Conservation (phyloP, 75 land plant genomes). For the Picea sitchensis region DNA sequence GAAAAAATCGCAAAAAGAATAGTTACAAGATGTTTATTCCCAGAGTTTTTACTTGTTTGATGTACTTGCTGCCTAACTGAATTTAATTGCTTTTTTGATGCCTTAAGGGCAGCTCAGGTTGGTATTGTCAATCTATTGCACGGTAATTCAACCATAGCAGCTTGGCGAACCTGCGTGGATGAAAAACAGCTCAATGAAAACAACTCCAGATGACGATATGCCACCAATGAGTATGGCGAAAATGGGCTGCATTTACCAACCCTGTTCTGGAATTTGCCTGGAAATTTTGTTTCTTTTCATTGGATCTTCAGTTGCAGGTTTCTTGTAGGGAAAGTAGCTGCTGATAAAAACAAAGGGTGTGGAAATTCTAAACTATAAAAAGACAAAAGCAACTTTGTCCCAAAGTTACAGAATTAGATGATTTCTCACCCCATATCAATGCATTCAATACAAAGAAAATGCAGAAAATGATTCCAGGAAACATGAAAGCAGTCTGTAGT, state of each 20-base stretch:
- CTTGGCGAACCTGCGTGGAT: slow-evolving; percentile 16
- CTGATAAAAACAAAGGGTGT: slow-evolving; percentile 82
- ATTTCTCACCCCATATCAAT: slow-evolving; percentile 69
- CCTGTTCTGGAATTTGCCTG: slow-evolving; percentile 82
- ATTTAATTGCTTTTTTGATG: no score
- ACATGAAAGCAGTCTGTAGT: slow-evolving; percentile 66
- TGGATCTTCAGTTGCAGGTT: slow-evolving; percentile 78
- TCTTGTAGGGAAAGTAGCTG: slow-evolving; percentile 73
- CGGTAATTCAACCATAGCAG: no score
- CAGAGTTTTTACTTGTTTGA: no score
- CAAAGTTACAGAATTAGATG: slow-evolving; percentile 74
- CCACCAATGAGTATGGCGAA: slow-evolving; percentile 86
- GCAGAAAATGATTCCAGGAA: slow-evolving; percentile 50
- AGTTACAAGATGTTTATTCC: no score
- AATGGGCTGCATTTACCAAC: slow-evolving; percentile 82
- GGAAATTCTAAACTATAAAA: slow-evolving; percentile 87
- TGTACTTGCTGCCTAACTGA: no score
- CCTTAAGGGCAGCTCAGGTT: no score
- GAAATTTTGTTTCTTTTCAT: slow-evolving; percentile 85
- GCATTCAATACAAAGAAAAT: slow-evolving; percentile 67
- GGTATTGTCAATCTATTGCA: no score
- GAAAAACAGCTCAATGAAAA: slow-evolving; percentile 95
- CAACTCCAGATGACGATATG: slow-evolving; percentile 75
- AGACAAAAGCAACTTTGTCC: slow-evolving; percentile 80
- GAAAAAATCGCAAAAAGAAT: no score